Percentiles rank a stretch among this genome's conserved stretches.
Evolutionary conservation across 2,329 filamentous ascomycete genomes (phyloP).

Genomic region (Colletotrichum plurivorum): DNA sequence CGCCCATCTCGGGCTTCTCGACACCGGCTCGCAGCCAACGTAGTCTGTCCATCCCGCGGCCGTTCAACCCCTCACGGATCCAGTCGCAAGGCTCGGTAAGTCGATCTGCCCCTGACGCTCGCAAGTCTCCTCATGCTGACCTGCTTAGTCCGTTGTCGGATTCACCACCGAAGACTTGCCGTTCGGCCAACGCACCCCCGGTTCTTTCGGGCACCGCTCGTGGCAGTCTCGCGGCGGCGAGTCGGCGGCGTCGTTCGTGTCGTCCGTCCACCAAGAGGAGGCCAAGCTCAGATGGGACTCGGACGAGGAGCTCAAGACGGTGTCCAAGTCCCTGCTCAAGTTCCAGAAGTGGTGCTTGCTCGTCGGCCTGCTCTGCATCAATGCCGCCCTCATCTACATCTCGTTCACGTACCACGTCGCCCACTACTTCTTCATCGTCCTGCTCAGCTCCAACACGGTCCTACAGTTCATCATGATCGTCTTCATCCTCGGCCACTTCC

Average conservation of each 20-base stretch:
- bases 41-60: constrained; percentile 38
- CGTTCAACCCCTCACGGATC: constrained; percentile 25
- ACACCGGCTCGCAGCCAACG: constrained; percentile 35
- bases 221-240: constrained; percentile 51
- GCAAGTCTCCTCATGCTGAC: not conserved
- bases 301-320: constrained; percentile 54
- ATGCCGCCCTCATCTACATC: constrained; percentile 54
- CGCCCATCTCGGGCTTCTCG: constrained; percentile 18
- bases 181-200: constrained; percentile 49
- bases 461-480: constrained; percentile 59
- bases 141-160: constrained; percentile 50
- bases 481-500: constrained; percentile 51
- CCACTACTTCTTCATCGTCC: constrained; percentile 60
- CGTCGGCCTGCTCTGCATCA: constrained; percentile 51
- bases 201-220: constrained; percentile 48
- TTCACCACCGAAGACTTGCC: constrained; percentile 48
- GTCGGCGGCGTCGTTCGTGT: constrained; percentile 53
- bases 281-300: constrained; percentile 57
- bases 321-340: constrained; percentile 54
- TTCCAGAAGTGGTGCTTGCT: constrained; percentile 58
- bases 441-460: constrained; percentile 62
- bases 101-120: not conserved
- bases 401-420: constrained; percentile 55
- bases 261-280: constrained; percentile 54
- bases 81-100: constrained; percentile 34